These are phyloP conservation scores for Metschnikowia cubensis DNA, from an alignment of 805 yeast genomes.

Conservation along the genomic window DNA sequence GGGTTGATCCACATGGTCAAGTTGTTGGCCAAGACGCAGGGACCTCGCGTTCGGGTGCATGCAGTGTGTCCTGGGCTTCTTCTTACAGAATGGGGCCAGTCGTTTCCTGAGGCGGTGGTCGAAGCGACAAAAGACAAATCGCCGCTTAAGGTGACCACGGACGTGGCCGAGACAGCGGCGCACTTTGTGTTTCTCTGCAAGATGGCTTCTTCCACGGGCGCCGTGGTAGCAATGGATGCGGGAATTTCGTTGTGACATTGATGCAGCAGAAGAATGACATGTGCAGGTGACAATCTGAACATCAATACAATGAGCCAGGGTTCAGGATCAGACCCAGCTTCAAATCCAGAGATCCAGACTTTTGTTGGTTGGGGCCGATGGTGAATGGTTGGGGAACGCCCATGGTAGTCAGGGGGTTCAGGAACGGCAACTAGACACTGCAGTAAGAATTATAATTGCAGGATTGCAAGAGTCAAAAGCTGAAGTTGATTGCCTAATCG, in stretches of 20 bases:
- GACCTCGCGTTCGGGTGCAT: conserved; percentile 16
- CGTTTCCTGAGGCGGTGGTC: conserved; percentile 18
- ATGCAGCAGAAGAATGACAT: no score
- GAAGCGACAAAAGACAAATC: conserved; percentile 13
- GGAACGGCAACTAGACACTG: no score
- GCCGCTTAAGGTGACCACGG: conserved; percentile 20
- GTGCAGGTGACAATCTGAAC: no score
- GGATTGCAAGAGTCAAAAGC: background rate
- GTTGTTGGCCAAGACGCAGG: conserved; percentile 21
- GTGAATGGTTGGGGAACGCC: no score
- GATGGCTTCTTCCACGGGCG: conserved; percentile 22
- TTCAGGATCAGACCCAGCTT: no score
- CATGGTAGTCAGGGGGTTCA: no score
- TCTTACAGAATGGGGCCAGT: conserved; percentile 24
- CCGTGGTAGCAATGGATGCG: conserved; percentile 23
- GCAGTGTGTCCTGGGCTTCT: conserved; percentile 22
- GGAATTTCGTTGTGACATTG: conserved; percentile 11
- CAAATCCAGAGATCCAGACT: no score
- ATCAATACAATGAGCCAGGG: no score
- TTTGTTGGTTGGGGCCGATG: no score
- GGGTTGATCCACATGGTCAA: conserved; percentile 21
- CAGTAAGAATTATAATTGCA: background rate
- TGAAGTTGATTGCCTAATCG: background rate
- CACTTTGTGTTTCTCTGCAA: conserved; percentile 21
- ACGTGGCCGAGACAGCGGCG: conserved; percentile 25